phyloP scores from a whole-genome alignment of 2,329 filamentous ascomycete genomes.

The Clarireedia paspali region DNA sequence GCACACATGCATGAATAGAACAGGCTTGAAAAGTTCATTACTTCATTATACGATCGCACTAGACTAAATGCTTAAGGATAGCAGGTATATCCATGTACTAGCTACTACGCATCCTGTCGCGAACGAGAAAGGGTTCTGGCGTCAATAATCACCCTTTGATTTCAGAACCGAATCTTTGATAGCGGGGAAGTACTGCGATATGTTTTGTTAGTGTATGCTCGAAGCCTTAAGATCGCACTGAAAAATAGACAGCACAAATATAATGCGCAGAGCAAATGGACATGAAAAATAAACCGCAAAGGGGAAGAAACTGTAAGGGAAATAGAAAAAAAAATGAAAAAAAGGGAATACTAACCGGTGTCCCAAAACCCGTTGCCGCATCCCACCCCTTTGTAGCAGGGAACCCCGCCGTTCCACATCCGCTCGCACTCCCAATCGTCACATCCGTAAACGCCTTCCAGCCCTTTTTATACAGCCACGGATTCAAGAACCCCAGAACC shows the following conservation, averaged over 20 bases:
- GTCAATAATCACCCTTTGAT: not conserved
- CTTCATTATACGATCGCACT: not conserved
- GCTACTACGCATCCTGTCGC: not conserved
- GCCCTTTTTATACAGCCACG: constrained; percentile 33
- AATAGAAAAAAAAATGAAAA: not conserved
- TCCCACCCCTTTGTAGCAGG: constrained; percentile 30
- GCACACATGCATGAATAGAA: too few relatives aligned
- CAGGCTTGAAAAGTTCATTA: too few relatives aligned
- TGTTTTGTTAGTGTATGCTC: too few relatives aligned
- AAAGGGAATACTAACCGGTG: constrained; percentile 17
- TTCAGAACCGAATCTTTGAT: constrained; percentile 1
- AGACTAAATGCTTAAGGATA: not conserved
- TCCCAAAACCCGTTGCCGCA: constrained; percentile 32
- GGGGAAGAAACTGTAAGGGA: not conserved
- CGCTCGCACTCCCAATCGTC: constrained; percentile 30
- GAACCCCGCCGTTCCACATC: constrained; percentile 29
- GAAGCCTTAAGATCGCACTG: too few relatives aligned
- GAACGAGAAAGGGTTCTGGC: not conserved
- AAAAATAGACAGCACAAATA: too few relatives aligned
- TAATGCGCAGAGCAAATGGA: too few relatives aligned
- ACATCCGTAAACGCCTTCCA: constrained; percentile 34
- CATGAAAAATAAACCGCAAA: not conserved
- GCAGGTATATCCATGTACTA: not conserved
- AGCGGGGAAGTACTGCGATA: constrained; percentile 1
- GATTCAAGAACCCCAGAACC: constrained; percentile 36